Percentiles rank a stretch among this genome's conserved stretches.
Evolutionary conservation across 2,329 filamentous ascomycete species (phyloP).

Genomic region (Pezicula rhizophila): DNA sequence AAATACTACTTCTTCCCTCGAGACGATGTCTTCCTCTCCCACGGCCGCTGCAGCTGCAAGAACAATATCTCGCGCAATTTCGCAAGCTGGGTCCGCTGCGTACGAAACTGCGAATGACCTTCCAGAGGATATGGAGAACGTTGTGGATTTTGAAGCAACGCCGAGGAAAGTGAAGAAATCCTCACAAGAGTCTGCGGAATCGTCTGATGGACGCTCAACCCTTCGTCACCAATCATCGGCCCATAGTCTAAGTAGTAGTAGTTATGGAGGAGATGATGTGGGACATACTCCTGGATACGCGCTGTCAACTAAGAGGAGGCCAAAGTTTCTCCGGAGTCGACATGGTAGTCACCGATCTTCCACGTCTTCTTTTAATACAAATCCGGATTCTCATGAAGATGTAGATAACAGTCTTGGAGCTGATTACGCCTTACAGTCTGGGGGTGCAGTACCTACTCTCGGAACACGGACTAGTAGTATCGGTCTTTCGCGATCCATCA

Average conservation of each 20-base stretch:
- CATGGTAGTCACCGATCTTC: conserved; percentile 54
- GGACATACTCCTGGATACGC: conserved; percentile 42
- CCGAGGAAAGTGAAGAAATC: conserved; percentile 15
- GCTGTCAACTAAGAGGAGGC: conserved; percentile 39
- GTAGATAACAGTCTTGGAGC: conserved; percentile 71
- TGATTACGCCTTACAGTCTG: conserved; percentile 78
- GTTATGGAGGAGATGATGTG: conserved; percentile 30
- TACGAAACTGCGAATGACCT: conserved; percentile 7
- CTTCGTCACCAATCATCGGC: conserved; percentile 30
- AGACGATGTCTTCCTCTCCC: conserved; percentile 50
- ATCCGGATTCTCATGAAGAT: conserved; percentile 45
- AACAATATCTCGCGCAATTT: conserved; percentile 46
- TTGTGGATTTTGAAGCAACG: conserved; percentile 18
- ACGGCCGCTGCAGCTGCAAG: conserved; percentile 49
- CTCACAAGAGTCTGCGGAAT: conserved; percentile 6
- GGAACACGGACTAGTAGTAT: conserved; percentile 44
- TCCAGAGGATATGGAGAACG: conserved; percentile 9
- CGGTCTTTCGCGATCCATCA: conserved; percentile 69
- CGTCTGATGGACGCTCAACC: conserved; percentile 16
- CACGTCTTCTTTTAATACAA: conserved; percentile 51
- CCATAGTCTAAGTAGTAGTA: conserved; percentile 24
- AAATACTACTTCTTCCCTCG: conserved; percentile 44
- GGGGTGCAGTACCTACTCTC: conserved; percentile 60
- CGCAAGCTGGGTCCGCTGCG: conserved; percentile 32
- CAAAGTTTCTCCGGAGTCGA: conserved; percentile 50